Evolutionary conservation across 768 basidiomycete genomes (phyloP).

Genomic region (Pleurotus platypus): DNA sequence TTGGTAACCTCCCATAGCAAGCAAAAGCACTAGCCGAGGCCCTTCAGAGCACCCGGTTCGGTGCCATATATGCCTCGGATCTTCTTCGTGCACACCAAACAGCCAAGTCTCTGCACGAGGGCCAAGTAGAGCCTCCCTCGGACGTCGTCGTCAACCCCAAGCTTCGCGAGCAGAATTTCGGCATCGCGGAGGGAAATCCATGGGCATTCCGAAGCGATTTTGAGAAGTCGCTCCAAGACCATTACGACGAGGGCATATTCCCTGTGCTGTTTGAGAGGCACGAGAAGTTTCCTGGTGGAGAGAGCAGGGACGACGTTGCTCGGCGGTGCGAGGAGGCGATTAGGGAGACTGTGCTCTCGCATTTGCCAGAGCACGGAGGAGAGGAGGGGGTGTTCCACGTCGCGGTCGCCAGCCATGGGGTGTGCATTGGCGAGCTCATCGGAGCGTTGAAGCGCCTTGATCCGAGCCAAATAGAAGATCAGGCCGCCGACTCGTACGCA

Average conservation of each 20-base stretch:
- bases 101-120: slow-evolving; percentile 48
- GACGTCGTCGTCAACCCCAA: slow-evolving; percentile 48
- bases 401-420: slow-evolving; percentile 71
- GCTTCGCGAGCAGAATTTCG: slow-evolving; percentile 71
- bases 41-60: slow-evolving; percentile 45
- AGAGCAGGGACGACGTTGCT: slow-evolving; percentile 62
- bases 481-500: slow-evolving; percentile 19
- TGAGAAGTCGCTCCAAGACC: slow-evolving; percentile 34
- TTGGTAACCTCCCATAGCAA: slow-evolving; percentile 36
- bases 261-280: slow-evolving; percentile 44
- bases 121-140: slow-evolving; percentile 51
- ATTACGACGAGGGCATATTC: slow-evolving; percentile 48
- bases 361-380: slow-evolving; percentile 38
- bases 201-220: slow-evolving; percentile 36
- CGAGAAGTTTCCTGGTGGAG: slow-evolving; percentile 63
- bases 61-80: slow-evolving; percentile 63
- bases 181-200: slow-evolving; percentile 62
- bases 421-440: slow-evolving; percentile 64
- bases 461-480: slow-evolving; percentile 37
- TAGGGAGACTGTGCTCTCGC: slow-evolving; percentile 51
- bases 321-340: slow-evolving; percentile 50
- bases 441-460: slow-evolving; percentile 49
- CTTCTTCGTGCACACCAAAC: slow-evolving; percentile 64
- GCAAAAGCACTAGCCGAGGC: slow-evolving; percentile 55
- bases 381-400: slow-evolving; percentile 45